phyloP scores from a whole-genome alignment of 345 rosid species.

The Lumnitzera littorea region DNA sequence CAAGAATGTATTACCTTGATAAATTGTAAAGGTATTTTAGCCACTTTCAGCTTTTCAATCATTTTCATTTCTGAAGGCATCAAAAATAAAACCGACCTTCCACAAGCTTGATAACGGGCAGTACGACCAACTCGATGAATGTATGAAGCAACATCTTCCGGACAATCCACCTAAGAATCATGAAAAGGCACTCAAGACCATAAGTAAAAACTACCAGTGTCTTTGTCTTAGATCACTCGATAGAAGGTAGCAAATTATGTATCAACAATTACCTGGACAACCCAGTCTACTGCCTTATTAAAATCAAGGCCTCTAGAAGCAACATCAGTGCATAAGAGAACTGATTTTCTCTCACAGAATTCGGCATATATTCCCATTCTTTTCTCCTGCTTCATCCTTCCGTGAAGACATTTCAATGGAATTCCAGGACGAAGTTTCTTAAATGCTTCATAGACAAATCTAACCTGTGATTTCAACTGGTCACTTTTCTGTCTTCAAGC shows the following conservation, averaged over 20 bases:
- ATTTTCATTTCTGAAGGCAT: conserved; percentile 88
- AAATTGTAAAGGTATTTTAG: conserved; percentile 64
- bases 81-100: conserved; percentile 77
- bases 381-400: conserved; percentile 88
- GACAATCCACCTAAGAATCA: conserved; percentile 70
- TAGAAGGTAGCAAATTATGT: neutral
- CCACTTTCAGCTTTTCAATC: conserved; percentile 71
- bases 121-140: conserved; percentile 98
- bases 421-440: conserved; percentile 93
- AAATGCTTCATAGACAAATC: conserved; percentile 88
- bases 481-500: neutral
- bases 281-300: conserved; percentile 93
- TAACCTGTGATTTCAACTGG: conserved; percentile 44
- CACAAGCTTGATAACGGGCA: conserved; percentile 69
- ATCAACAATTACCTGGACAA: conserved; percentile 63
- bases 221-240: neutral
- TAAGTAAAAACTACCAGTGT: neutral
- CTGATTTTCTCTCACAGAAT: conserved; percentile 71
- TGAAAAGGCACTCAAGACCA: conserved; percentile 3
- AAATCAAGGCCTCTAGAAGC: conserved; percentile 96
- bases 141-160: conserved; percentile 89
- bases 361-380: conserved; percentile 78
- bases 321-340: conserved; percentile 91
- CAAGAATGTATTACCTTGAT: conserved; percentile 44
- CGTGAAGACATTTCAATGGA: conserved; percentile 90